Evolutionary conservation across 2,329 filamentous ascomycete genomes (phyloP), one percentile per base, ranked within the genome.

Genomic region (Lanzia echinophila): DNA sequence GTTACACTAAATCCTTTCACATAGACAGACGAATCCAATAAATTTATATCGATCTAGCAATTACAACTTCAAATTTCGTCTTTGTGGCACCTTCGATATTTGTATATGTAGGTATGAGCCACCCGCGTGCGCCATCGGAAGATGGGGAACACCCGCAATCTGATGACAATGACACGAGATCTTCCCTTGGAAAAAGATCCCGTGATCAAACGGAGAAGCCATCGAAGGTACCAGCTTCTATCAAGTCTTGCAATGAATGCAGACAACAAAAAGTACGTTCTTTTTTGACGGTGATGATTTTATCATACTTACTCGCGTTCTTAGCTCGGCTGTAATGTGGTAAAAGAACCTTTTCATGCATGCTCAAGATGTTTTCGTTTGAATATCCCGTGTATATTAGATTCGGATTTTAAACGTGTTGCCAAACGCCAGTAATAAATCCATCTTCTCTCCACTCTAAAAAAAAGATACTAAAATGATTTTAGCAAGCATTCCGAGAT

Each of bases 261-360:
- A 75, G 83, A 47, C 83, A 87, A 68, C 83, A 87, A 64, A 86
- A 86, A 74, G 83, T 86, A n/a, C 34, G 46, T 31, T 8, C 28
- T 17, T 54, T 50, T 56, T 41, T 41, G 42, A 44, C 38, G 44
- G 47, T 41, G 38, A 43, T 22, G 42, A 49, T 19, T 11, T n/a
- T 10, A 1, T 20, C 2, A 10, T 20, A 42, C 15, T 34, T 7
- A n/a, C 48, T 50, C 3, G 51, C 3, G 4, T 8, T 10, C 7
- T 17, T n/a, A 86, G 83, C 74, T 86, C 56, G 79, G 81, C 64
- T 87, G 83, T 71, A 82, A 86, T 70, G 83, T 86, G 58, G 70
- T 80, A 54, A 80, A 83, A 64, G 80, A 84, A 44, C 82, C 82
- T 11, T 86, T 82, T 69, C 73, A 74, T 56, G 73, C 77, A 49